Evolutionary conservation across 495 filamentous ascomycete species (phyloP).

Genomic region (Chlorociboria aeruginascens): DNA sequence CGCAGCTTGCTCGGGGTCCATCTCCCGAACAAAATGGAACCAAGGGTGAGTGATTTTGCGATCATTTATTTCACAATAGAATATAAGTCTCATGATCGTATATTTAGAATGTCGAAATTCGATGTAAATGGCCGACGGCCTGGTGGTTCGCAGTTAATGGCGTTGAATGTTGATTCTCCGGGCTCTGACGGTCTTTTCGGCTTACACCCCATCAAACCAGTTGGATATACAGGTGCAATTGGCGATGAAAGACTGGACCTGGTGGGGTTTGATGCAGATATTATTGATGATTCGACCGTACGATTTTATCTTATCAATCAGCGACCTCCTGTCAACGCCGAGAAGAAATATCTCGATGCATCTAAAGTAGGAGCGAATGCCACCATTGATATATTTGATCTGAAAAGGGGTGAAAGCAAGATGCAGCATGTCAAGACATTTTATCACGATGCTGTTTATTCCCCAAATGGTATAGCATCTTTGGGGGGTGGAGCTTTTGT

Average conservation of each 20-base stretch:
- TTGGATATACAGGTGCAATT: conserved; percentile 16
- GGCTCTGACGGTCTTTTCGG: no score
- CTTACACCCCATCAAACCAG: conserved; percentile 4
- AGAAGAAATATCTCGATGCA: conserved; percentile 23
- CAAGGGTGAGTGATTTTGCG: conserved; percentile 12
- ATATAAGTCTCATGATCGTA: background rate
- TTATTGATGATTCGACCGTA: conserved; percentile 5
- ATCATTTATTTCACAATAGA: background rate
- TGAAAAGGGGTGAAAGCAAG: conserved; percentile 2
- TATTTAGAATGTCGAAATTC: conserved; percentile 7
- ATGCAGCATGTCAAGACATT: conserved; percentile 25
- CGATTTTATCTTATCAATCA: conserved; percentile 30
- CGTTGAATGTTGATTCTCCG: no score
- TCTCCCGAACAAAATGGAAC: conserved; percentile 16
- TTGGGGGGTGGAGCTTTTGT: conserved; percentile 19
- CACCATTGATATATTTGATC: conserved; percentile 26
- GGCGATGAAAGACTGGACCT: conserved; percentile 21
- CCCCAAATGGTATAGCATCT: conserved; percentile 26
- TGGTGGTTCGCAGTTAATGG: conserved; percentile 19
- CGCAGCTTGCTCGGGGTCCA: conserved; percentile 24
- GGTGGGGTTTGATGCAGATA: conserved; percentile 22
- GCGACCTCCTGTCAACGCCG: conserved; percentile 24
- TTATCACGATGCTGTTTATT: conserved; percentile 18
- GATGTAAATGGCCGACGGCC: conserved; percentile 12
- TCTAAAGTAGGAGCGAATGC: conserved; percentile 24